Base-by-base conservation (phyloP, 2,329 filamentous ascomycete species). In the Rachicladosporium sp. region DNA sequence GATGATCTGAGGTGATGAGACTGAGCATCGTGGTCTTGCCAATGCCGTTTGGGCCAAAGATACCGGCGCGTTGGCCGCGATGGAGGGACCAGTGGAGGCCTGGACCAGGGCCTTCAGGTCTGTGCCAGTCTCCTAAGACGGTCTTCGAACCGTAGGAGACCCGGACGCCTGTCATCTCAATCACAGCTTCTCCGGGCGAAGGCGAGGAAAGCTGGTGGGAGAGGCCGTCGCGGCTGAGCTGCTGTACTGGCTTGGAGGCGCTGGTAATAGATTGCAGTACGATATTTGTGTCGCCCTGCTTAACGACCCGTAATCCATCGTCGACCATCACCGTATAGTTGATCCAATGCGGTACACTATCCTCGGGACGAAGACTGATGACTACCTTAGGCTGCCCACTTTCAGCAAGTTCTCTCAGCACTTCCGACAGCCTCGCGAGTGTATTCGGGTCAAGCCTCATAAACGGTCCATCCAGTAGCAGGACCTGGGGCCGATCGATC, bases 1-100 rank as follows among this genome's bases (percentile, higher is more conserved):
- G 91, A 52, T 98, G 91, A 54, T 98, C 91, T 1, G 89, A 96
- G 43, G 85, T 93, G 43, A 98, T 82, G 4, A 98, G 71, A 4
- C 87, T 91, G 21, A 96, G 74, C 31, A 98, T 72, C 0, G 91
- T 98, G 0, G 91, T 98, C 66, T 98, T 98, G 11, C 91, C 91
- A 1, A 86, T 94, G 15, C 74, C 91, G 51, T 98, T 96, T 27
- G 88, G 82, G 0, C 91, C 91, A 54, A 98, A 91, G 11, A 96
- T 74, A 3, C 84, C 89, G 82, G 87, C 94, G 46, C 88, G 77
- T 57, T 95, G 78, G 15, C 89, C 88, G 37, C 81, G 75, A 31
- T 78, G 75, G 15, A 96, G 79, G 1, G 73, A 83, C 86, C 91
- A 95, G 55, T 80, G 72, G 4, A 96, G 66, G 0, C 89, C 89